Evolutionary conservation across 805 yeast genomes (phyloP), one percentile per base, ranked within the genome.

Genomic region (Ogataea parapolymorpha): DNA sequence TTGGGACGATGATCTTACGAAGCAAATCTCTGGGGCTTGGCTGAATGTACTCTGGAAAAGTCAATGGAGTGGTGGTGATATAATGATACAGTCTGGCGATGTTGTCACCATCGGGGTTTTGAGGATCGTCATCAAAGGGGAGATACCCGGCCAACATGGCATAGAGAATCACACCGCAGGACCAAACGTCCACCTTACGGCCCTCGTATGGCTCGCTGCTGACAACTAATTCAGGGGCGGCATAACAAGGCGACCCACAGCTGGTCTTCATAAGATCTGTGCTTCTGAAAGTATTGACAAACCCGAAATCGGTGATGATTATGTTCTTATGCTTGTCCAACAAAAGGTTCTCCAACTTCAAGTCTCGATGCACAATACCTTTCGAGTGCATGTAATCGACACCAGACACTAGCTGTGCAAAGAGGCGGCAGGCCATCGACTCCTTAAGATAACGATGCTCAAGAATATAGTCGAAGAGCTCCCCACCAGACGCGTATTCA

Each of bases 201-300:
- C 96, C 97, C 51, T 85, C 88, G 60, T 93, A 93, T 12, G 95
- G 89, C 39, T 80, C 76, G 48, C 81, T 86, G 10, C 91, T 83
- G 23, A 89, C 82, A 3, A 93, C 99, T 43, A 93, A 68, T 61
- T 93, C 99, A 0, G 99, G 99, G 1, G 99, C 99, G 0, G 99
- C 99, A 63, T 91, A 91, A 62, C 99, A 91, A 1, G 99, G 99
- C 3, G 96, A 87, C 2, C 99, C 99, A 63, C 99, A 91, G 26
- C 90, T 79, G 1, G 98, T 91, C 59, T 81, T 82, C 98, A 91
- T 93, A 32, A 87, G 67, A 60, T 88, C 96, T 50, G 74, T 74
- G 15, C 72, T 74, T 26, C 65, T 67, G 65, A 82, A 93, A 22
- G 91, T 82, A 64, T 93, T 93, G 26, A 95, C 99, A 65, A 93